Conservation (phyloP, 345 rosid species). For the Pugionium dolabratum region DNA sequence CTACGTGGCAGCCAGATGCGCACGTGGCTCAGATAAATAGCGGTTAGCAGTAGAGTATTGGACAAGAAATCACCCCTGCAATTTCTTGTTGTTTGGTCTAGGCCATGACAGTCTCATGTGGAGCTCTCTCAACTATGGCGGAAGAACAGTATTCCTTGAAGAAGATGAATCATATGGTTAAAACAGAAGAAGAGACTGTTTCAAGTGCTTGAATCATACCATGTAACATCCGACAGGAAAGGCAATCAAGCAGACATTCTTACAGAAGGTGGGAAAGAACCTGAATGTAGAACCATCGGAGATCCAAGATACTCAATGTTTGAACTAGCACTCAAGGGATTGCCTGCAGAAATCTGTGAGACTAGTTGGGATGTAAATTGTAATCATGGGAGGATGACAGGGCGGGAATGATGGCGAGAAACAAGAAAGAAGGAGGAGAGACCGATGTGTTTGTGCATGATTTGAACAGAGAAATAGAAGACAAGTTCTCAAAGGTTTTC, state of each 20-base stretch:
- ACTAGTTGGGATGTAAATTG: conserved; percentile 54
- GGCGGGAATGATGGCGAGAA: conserved; percentile 89
- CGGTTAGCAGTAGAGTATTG: conserved; percentile 55
- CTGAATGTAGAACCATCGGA: conserved; percentile 65
- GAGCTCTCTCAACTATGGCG: conserved; percentile 85
- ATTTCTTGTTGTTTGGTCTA: conserved; percentile 87
- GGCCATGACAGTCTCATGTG: conserved; percentile 83
- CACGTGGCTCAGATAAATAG: conserved; percentile 52
- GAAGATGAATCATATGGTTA: conserved; percentile 84
- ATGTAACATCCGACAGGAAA: conserved; percentile 73
- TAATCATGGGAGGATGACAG: conserved; percentile 91
- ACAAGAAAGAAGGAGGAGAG: conserved; percentile 55
- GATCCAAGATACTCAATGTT: conserved; percentile 79
- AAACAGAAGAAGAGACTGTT: conserved; percentile 59
- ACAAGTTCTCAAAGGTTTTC: conserved; percentile 59
- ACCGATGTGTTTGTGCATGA: conserved; percentile 90
- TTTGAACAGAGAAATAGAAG: conserved; percentile 73
- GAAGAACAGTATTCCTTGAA: conserved; percentile 77
- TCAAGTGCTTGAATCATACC: conserved; percentile 70
- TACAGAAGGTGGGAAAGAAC: conserved; percentile 67
- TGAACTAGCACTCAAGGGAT: conserved; percentile 75
- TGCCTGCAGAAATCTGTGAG: conserved; percentile 76
- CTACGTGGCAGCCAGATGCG: conserved; percentile 33
- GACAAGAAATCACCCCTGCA: conserved; percentile 76
- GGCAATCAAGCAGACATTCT: conserved; percentile 69